Conservation (phyloP, 176 grass and related monocot species). For the Tillandsia fasciculata region DNA sequence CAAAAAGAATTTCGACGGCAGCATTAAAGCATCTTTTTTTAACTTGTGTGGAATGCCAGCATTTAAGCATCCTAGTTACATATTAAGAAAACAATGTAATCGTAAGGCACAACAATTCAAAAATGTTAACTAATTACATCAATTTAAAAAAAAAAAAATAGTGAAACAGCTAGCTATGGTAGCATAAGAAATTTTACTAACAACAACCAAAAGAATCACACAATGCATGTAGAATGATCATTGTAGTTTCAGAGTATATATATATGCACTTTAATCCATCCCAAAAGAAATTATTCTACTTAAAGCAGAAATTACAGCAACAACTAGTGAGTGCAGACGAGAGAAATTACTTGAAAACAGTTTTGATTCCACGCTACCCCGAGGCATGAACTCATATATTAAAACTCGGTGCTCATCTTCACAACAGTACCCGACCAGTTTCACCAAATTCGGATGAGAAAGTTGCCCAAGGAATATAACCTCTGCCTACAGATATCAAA, state of each 20-base stretch:
- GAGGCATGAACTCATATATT: slow-evolving; percentile 65
- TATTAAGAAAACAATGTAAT: no score
- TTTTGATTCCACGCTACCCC: slow-evolving; percentile 64
- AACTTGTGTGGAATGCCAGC: no score
- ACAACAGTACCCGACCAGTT: slow-evolving; percentile 71
- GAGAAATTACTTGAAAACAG: slow-evolving; percentile 63
- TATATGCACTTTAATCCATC: not conserved
- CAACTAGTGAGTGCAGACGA: not conserved
- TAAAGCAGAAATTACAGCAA: not conserved
- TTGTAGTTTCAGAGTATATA: not conserved
- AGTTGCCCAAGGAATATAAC: slow-evolving; percentile 79
- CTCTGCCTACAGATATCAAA: slow-evolving; percentile 44
- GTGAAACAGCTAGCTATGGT: no score
- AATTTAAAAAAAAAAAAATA: no score
- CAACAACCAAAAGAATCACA: no score
- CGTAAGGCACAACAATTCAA: no score
- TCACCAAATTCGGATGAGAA: slow-evolving; percentile 65
- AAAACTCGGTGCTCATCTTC: slow-evolving; percentile 57
- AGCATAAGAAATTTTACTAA: no score
- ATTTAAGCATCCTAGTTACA: no score
- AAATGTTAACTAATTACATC: no score
- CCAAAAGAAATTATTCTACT: no score
- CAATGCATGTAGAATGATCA: not conserved
- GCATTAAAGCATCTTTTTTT: no score
- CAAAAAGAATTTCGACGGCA: no score